Evolutionary conservation across 768 basidiomycete genomes (phyloP).

Genomic region (Filobasidium floriforme): DNA sequence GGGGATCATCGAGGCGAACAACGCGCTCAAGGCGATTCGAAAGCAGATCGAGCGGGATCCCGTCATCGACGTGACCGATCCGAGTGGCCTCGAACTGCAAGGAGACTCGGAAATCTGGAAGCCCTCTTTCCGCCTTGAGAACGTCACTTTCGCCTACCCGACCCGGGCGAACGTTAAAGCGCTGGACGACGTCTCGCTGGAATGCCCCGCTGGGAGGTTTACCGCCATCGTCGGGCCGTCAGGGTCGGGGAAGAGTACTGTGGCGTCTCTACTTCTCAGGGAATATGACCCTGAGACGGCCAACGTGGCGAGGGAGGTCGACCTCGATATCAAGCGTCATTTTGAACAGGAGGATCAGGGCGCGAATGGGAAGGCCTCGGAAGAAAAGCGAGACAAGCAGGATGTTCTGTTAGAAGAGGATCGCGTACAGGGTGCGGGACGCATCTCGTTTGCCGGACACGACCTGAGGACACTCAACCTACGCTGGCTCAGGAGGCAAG

Average conservation of each 20-base stretch:
- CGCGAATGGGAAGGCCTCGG: background rate
- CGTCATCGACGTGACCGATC: slow-evolving; percentile 34
- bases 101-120: slow-evolving; percentile 11
- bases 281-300: slow-evolving; percentile 36
- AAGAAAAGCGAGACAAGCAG: background rate
- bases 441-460: slow-evolving; percentile 24
- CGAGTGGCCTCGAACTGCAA: slow-evolving; percentile 25
- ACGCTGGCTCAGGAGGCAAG: slow-evolving; percentile 32
- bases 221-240: slow-evolving; percentile 41
- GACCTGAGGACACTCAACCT: slow-evolving; percentile 32
- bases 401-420: background rate
- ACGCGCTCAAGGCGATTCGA: slow-evolving; percentile 29
- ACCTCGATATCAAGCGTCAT: slow-evolving; percentile 21
- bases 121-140: slow-evolving; percentile 34
- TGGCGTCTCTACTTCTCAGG: slow-evolving; percentile 35
- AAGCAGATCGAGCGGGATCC: slow-evolving; percentile 36
- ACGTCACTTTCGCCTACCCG: slow-evolving; percentile 42
- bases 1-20: slow-evolving; percentile 29
- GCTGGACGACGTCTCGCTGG: slow-evolving; percentile 31
- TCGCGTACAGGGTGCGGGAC: background rate
- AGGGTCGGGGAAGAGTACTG: slow-evolving; percentile 40
- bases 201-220: slow-evolving; percentile 34
- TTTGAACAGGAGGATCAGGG: slow-evolving; percentile 15
- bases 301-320: slow-evolving; percentile 20
- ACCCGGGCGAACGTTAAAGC: slow-evolving; percentile 31